These are phyloP conservation scores for Plasmodium vivax DNA, from an alignment of 169 alveolate species.

Conservation along the genomic window DNA sequence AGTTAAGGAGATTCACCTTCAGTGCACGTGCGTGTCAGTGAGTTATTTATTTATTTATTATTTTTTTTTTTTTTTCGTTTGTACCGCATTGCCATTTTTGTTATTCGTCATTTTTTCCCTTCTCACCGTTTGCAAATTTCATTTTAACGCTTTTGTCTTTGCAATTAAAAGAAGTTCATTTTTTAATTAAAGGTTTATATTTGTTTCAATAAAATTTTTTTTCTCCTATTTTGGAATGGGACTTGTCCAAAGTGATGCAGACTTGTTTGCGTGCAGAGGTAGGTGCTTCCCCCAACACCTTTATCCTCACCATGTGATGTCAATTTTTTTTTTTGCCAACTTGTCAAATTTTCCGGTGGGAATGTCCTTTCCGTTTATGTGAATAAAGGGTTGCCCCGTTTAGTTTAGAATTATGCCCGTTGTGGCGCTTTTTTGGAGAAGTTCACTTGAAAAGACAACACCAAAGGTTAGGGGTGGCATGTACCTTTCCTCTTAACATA, in stretches of 20 bases:
- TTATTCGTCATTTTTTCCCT: background rate
- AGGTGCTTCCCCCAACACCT: background rate
- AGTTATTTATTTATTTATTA: background rate
- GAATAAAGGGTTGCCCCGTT: background rate
- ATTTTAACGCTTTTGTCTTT: background rate
- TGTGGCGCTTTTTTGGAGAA: background rate
- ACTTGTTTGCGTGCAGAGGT: background rate
- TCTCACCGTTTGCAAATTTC: background rate
- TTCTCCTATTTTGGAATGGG: background rate
- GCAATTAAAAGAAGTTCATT: background rate
- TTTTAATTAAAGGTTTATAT: conserved; percentile 17
- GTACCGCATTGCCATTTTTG: background rate
- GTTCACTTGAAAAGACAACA: background rate
- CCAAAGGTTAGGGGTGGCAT: background rate
- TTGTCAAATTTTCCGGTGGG: background rate
- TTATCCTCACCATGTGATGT: background rate
- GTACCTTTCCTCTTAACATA: background rate
- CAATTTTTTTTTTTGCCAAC: background rate
- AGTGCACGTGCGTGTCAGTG: background rate
- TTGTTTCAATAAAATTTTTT: background rate
- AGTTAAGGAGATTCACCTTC: background rate
- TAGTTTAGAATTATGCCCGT: background rate
- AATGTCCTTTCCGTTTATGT: background rate
- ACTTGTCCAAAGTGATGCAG: background rate
- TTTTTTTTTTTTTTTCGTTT: background rate